Percentiles rank a stretch among this genome's conserved stretches.
phyloP scores from a whole-genome alignment of 192 early-diverging fungal genomes.

The Rhizophagus sp. region DNA sequence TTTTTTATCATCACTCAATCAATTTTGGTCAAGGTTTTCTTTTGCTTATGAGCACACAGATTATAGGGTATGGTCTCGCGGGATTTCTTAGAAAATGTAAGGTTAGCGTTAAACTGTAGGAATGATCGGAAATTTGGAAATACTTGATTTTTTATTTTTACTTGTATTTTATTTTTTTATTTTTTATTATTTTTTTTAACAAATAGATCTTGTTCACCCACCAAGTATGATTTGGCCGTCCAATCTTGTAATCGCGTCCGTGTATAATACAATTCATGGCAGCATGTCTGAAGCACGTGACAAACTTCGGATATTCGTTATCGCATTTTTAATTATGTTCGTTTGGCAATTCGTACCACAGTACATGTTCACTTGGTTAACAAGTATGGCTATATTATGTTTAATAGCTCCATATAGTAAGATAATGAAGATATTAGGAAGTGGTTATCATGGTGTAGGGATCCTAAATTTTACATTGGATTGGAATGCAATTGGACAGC shows the following conservation, averaged over 20 bases:
- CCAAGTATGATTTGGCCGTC: slow-evolving; percentile 65
- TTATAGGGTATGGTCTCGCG: slow-evolving; percentile 67
- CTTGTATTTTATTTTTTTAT: neutral
- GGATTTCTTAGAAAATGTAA: slow-evolving; percentile 55
- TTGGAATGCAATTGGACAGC: slow-evolving; percentile 63
- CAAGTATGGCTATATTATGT: slow-evolving; percentile 41
- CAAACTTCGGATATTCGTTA: slow-evolving; percentile 42
- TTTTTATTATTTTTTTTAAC: neutral
- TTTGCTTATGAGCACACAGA: slow-evolving; percentile 57
- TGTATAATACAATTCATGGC: slow-evolving; percentile 50
- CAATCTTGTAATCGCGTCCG: slow-evolving; percentile 58
- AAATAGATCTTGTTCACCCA: slow-evolving; percentile 10
- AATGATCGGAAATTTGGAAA: neutral
- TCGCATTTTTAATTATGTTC: slow-evolving; percentile 46
- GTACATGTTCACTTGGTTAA: slow-evolving; percentile 36
- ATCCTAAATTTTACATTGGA: slow-evolving; percentile 72
- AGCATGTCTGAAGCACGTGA: neutral
- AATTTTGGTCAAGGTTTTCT: slow-evolving; percentile 56
- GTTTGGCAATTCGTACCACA: slow-evolving; percentile 54
- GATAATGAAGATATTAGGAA: slow-evolving; percentile 40
- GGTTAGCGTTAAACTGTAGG: neutral
- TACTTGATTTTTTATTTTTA: neutral
- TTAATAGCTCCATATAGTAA: slow-evolving; percentile 36
- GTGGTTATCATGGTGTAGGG: slow-evolving; percentile 64
- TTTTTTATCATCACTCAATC: slow-evolving; percentile 58